Evolutionary conservation across 108 stramenopile genomes (phyloP).

Genomic region (Mayamaea pseudoterrestris): DNA sequence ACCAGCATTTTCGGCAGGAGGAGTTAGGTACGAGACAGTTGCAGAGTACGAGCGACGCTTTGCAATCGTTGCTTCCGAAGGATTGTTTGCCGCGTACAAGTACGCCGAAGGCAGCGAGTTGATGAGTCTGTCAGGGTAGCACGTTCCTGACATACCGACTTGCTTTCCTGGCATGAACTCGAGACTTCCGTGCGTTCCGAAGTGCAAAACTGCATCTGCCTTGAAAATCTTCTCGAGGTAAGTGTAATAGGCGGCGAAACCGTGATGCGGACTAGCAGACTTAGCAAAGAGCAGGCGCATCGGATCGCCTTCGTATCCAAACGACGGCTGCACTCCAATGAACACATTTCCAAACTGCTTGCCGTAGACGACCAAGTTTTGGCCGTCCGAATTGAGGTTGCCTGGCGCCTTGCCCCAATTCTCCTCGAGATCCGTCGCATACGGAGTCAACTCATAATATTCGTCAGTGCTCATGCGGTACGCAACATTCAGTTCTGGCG

Average conservation of each 20-base stretch:
- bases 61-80: conserved; percentile 95
- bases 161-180: conserved; percentile 99
- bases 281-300: conserved; percentile 90
- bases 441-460: conserved; percentile 89
- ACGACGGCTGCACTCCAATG: conserved; percentile 92
- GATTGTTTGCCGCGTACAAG: conserved; percentile 97
- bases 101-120: conserved; percentile 91
- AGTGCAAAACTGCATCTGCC: conserved; percentile 94
- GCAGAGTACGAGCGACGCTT: conserved; percentile 94
- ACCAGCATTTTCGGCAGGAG: conserved; percentile 95
- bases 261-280: conserved; percentile 95
- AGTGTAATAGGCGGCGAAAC: conserved; percentile 97
- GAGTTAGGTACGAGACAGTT: conserved; percentile 93
- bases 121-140: conserved; percentile 95
- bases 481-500: conserved; percentile 90
- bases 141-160: conserved; percentile 95
- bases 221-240: conserved; percentile 93
- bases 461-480: conserved; percentile 94
- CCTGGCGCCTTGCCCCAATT: conserved; percentile 97
- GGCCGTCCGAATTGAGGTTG: conserved; percentile 93
- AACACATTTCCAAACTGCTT: conserved; percentile 95
- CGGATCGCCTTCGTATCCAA: conserved; percentile 94
- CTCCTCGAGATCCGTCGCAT: conserved; percentile 88
- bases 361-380: conserved; percentile 91
- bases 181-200: conserved; percentile 91